A percentile compares a stretch with the other conserved stretches of the same genome.
Evolutionary conservation across 1,284 basidiomycete genomes (phyloP).

Genomic region (Puccinia polysora): DNA sequence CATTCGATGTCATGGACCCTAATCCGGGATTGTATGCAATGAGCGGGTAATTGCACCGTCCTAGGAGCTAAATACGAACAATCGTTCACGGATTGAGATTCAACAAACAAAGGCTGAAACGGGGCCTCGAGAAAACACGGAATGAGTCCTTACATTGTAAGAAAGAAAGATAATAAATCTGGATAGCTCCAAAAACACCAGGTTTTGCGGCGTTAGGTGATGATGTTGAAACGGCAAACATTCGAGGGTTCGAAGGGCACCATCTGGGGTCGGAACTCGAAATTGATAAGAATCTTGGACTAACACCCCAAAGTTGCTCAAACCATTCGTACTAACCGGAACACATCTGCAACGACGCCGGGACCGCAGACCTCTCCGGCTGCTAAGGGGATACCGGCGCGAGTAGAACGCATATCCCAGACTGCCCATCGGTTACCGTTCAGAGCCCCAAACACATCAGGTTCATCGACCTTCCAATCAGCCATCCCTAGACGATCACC

Average conservation of each 20-base stretch:
- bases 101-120: background rate
- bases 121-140: background rate
- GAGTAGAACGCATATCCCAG: constrained; percentile 33
- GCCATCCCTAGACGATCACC: constrained; percentile 27
- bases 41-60: constrained; percentile 11
- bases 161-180: constrained; percentile 29
- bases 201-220: constrained; percentile 28
- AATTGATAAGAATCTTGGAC: background rate
- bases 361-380: constrained; percentile 20
- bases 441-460: constrained; percentile 34
- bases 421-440: constrained; percentile 33
- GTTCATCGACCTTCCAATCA: constrained; percentile 36
- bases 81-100: background rate
- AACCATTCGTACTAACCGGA: constrained; percentile 9
- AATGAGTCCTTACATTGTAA: constrained; percentile 22
- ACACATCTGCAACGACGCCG: constrained; percentile 18
- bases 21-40: constrained; percentile 1
- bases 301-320: background rate
- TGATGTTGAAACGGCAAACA: constrained; percentile 36
- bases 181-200: constrained; percentile 23
- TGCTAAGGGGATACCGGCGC: constrained; percentile 23
- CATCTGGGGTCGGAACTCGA: background rate
- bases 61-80: background rate
- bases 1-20: constrained; percentile 39
- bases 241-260: constrained; percentile 33